Evolutionary conservation across 345 rosid genomes (phyloP), one percentile per base, ranked within the genome.

Genomic region (Eucalyptus coolabah): DNA sequence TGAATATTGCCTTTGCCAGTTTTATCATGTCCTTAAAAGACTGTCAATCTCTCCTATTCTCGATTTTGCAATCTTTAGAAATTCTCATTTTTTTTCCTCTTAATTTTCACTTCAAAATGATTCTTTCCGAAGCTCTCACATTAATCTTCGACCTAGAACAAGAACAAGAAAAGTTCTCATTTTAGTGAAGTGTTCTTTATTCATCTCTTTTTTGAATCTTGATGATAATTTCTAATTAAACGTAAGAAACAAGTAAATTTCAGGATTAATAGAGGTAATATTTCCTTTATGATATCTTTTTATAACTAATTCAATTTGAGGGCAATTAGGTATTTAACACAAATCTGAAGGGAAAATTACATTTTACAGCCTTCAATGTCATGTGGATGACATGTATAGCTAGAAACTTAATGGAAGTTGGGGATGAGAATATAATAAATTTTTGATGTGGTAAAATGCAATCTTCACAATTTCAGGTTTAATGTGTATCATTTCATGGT

Each of bases 311-410:
- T 67, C 9, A 67, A 67, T 1, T 18, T 2, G 77, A 8, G 4
- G 77, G 23, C 11, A 16, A n/a, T 14, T 0, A 0, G 2, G 54
- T 3, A 51, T 51, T 51, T 51, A 30, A 30, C 5, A 14, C 9
- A 14, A 63, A 63, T 30, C 0, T 6, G 16, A 28, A 60, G 17
- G 17, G 32, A 14, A 5, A 60, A 60, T 28, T 28, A 8, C 4
- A 0, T 63, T 63, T 63, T 30, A 30, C 9, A 28, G 4, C 17
- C 1, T 60, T 60, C 28, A 60, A 28, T 30, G 17, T 30, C 34
- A 30, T 63, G 18, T 63, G 69, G 5, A 6, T 28, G 32, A 28
- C 34, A 12, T 6, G 34, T 2, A 13, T 28, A 12, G 17, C 34
- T 63, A 7, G 17, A 63, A 63, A 59, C n/a, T 26, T 59, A 24